Conservation (phyloP, 169 alveolate species). For the Fabrea salina region DNA sequence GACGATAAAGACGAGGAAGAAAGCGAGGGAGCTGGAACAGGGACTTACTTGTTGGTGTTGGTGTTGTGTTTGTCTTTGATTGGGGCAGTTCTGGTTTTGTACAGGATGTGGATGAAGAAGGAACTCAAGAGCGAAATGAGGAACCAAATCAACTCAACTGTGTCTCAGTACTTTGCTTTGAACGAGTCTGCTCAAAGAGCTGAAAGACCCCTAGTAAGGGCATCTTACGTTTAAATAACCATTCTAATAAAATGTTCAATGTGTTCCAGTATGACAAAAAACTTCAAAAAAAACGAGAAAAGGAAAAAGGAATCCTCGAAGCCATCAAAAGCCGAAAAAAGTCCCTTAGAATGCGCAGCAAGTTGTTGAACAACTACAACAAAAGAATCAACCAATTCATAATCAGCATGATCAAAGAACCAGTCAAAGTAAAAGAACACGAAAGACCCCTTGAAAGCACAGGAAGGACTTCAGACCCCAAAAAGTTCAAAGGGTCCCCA, state of each 20-base stretch:
- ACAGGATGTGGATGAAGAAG: slow-evolving; percentile 11
- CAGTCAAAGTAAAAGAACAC: not conserved
- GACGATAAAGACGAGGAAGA: too few species aligned
- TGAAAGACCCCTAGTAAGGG: not conserved
- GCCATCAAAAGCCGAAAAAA: not conserved
- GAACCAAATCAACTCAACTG: slow-evolving; percentile 11
- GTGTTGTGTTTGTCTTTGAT: not conserved
- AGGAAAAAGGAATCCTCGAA: not conserved
- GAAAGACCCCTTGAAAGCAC: not conserved
- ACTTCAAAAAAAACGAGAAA: not conserved
- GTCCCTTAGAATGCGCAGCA: not conserved
- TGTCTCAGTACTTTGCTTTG: slow-evolving; percentile 23
- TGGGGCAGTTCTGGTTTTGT: slow-evolving; percentile 10
- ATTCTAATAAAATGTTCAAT: slow-evolving; percentile 28
- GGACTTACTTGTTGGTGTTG: too few species aligned
- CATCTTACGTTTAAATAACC: not conserved
- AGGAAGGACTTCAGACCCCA: not conserved
- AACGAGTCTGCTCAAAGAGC: not conserved
- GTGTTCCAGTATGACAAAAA: slow-evolving; percentile 2
- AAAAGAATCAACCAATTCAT: slow-evolving; percentile 6
- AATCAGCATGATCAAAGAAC: slow-evolving; percentile 14
- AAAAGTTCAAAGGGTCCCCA: slow-evolving; percentile 10
- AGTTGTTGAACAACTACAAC: not conserved
- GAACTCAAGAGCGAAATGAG: slow-evolving; percentile 25
- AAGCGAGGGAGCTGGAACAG: too few species aligned